Percentiles rank a stretch among this genome's conserved stretches.
Evolutionary conservation across 192 early-diverging fungal species (phyloP).

Genomic region (Backusella westeae): DNA sequence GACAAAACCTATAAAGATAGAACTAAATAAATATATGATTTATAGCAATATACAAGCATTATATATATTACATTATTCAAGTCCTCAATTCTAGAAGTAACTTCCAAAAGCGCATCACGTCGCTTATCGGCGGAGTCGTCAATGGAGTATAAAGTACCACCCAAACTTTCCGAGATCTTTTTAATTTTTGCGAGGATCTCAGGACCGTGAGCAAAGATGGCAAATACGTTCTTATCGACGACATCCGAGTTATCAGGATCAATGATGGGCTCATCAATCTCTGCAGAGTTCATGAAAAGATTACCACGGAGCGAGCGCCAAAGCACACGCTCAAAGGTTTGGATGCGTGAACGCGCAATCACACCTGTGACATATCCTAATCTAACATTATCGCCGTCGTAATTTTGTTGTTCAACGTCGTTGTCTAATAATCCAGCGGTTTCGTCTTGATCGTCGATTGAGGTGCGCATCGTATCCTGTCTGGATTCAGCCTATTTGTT

Average conservation of each 20-base stretch:
- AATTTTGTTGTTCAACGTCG: slow-evolving; percentile 47
- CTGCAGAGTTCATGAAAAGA: slow-evolving; percentile 92
- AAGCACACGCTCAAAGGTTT: slow-evolving; percentile 92
- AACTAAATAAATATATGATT: neutral
- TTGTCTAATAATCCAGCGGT: slow-evolving; percentile 55
- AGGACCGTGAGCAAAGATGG: slow-evolving; percentile 96
- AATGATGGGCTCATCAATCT: slow-evolving; percentile 91
- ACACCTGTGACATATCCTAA: slow-evolving; percentile 94
- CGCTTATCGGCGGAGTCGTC: slow-evolving; percentile 83
- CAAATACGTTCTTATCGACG: slow-evolving; percentile 96
- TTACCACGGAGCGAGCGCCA: slow-evolving; percentile 98
- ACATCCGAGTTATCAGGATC: slow-evolving; percentile 87
- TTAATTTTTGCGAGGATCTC: slow-evolving; percentile 86
- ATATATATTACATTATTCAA: slow-evolving; percentile 43
- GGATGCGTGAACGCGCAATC: slow-evolving; percentile 77
- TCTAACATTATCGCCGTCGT: slow-evolving; percentile 43
- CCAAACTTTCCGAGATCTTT: slow-evolving; percentile 94
- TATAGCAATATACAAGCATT: neutral
- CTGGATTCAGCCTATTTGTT: slow-evolving; percentile 14
- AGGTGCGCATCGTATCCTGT: slow-evolving; percentile 36
- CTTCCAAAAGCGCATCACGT: slow-evolving; percentile 75
- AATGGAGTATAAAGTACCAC: slow-evolving; percentile 92
- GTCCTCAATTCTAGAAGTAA: slow-evolving; percentile 87
- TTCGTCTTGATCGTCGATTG: slow-evolving; percentile 50
- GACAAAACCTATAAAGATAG: slow-evolving; percentile 51